Base-by-base conservation (phyloP, 306 rosid genomes). In the Gastrolobium bilobum region DNA sequence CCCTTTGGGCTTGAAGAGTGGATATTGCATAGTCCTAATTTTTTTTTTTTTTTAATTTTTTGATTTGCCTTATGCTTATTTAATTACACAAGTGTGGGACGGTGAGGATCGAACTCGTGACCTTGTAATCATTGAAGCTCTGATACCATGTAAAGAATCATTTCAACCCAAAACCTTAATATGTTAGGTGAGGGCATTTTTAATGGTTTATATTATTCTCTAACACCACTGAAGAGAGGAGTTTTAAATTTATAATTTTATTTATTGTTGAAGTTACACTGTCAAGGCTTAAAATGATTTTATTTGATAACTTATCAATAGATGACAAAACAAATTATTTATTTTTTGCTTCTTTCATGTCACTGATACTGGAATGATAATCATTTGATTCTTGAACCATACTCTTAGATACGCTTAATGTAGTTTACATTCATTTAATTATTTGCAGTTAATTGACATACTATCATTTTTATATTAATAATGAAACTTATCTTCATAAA, bases 401-500 rank as follows among this genome's bases (percentile, higher is more conserved):
- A 14, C 11, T 46, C 4, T 7, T 26, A 10, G 11, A 6, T 57
- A 44, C 31, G 35, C 20, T 52, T 30, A 37, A 59, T 69, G 20
- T 53, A 15, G 54, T 77, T 26, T n/a, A 35, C 54, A 76, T 20
- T 62, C 38, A 13, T 33, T 4, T 31, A 60, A 72, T 31, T 9
- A 11, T 71, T 74, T 66, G 58, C 40, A 39, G 20, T 81, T 57
- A 39, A 37, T 65, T 76, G 35, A 13, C 71, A 30, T 64, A 2
- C 58, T 38, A 47, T 48, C 6, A 43, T 33, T 42, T 29, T 10
- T 53, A 29, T 68, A 60, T 44, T 50, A 38, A 53, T 50, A 44
- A 64, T 60, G 64, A 72, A 60, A n/a, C 50, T 67, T 43, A 63
- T 73, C 78, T 74, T 78, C 62, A 67, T 75, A 79, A 48, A 42